A percentile compares a stretch with the other conserved stretches of the same genome.
Evolutionary conservation across 345 rosid species (phyloP).

Genomic region (Diplotaxis tenuifolia): DNA sequence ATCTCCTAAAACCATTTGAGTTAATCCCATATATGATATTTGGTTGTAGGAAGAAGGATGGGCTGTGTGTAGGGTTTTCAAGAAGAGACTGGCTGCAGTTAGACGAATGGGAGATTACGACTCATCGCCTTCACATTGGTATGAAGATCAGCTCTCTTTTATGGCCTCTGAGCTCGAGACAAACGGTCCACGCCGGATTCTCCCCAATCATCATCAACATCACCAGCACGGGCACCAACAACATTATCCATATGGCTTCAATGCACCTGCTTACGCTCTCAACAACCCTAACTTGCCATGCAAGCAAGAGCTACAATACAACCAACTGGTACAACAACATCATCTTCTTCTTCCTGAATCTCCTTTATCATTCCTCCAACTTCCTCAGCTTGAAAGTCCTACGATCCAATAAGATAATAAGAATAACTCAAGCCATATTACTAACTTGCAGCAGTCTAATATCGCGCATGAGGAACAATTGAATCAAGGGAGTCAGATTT

Average conservation of each 20-base stretch:
- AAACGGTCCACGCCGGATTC: slow-evolving; percentile 55
- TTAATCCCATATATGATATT: background rate
- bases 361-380: slow-evolving; percentile 54
- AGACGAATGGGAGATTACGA: slow-evolving; percentile 59
- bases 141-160: slow-evolving; percentile 78
- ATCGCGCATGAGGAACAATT: slow-evolving; percentile 58
- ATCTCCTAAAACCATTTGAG: background rate
- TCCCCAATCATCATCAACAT: slow-evolving; percentile 50
- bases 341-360: slow-evolving; percentile 42
- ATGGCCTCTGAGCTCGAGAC: slow-evolving; percentile 55
- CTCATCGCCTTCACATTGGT: slow-evolving; percentile 67
- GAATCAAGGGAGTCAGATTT: slow-evolving; percentile 47
- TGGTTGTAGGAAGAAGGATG: slow-evolving; percentile 89
- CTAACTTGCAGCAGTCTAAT: slow-evolving; percentile 54
- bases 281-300: slow-evolving; percentile 42
- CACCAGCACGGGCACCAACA: slow-evolving; percentile 59
- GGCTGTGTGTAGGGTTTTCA: slow-evolving; percentile 96
- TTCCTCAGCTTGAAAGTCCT: slow-evolving; percentile 83
- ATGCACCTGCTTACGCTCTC: slow-evolving; percentile 42
- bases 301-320: slow-evolving; percentile 65
- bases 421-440: slow-evolving; percentile 42
- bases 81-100: slow-evolving; percentile 70
- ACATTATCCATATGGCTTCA: slow-evolving; percentile 43
- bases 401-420: slow-evolving; percentile 54
- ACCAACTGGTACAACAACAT: slow-evolving; percentile 46